Conservation (phyloP, 1,284 basidiomycete genomes). For the Rhodotorula sp. region DNA sequence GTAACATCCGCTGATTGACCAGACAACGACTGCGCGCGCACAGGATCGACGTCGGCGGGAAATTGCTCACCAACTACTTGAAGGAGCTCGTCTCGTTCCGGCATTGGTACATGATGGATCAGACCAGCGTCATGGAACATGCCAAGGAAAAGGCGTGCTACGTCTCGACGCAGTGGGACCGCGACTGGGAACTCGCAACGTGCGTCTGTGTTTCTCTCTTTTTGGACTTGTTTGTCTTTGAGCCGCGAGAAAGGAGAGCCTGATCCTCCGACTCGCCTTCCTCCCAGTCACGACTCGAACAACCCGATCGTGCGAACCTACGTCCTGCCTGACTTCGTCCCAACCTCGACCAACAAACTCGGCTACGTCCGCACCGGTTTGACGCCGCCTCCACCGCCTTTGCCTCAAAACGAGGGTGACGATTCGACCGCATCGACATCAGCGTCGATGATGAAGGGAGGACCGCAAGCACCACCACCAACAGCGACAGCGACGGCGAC, state of each 20-base stretch:
- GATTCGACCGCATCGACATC: too few species aligned
- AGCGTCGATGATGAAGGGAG: too few species aligned
- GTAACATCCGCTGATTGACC: too few species aligned
- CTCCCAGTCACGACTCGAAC: conserved; percentile 34
- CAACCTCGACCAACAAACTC: conserved; percentile 55
- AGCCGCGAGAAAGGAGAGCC: background rate
- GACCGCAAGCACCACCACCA: background rate
- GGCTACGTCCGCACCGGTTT: conserved; percentile 61
- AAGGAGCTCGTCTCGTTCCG: conserved; percentile 90
- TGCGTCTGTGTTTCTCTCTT: conserved; percentile 50
- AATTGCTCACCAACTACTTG: conserved; percentile 88
- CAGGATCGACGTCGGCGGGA: conserved; percentile 90
- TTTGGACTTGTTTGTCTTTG: too few species aligned
- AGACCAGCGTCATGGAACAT: conserved; percentile 86
- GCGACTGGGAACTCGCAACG: conserved; percentile 76
- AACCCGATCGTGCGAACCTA: conserved; percentile 81
- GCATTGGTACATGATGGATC: conserved; percentile 98
- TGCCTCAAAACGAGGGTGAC: background rate
- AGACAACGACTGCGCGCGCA: background rate
- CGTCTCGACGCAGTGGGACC: conserved; percentile 69
- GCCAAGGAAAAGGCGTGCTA: conserved; percentile 86
- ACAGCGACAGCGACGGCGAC: conserved; percentile 3
- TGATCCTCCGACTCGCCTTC: background rate
- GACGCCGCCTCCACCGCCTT: conserved; percentile 19
- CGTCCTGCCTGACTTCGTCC: conserved; percentile 80